Evolutionary conservation across 352 stramenopile species (phyloP).

Genomic region (Pelagophyceae sp.): DNA sequence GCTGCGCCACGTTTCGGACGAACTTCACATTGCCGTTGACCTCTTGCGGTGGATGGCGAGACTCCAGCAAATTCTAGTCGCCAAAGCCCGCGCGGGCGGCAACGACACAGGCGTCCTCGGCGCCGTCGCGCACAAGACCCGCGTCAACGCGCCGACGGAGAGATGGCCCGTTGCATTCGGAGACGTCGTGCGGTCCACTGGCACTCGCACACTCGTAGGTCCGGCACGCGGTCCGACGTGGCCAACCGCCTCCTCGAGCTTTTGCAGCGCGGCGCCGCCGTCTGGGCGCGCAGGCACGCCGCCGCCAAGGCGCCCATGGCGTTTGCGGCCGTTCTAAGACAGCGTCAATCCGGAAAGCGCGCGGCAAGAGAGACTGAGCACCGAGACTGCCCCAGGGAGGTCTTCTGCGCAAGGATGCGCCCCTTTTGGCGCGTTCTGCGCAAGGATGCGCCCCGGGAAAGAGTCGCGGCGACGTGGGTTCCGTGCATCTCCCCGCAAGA

Average conservation of each 20-base stretch:
- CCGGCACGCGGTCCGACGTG: slow-evolving; percentile 9
- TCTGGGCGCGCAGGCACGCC: background rate
- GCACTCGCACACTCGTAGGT: too few species aligned
- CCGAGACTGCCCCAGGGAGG: too few species aligned
- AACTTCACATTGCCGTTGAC: slow-evolving; percentile 6
- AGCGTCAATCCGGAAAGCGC: too few species aligned
- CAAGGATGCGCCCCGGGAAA: too few species aligned
- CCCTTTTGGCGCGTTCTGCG: too few species aligned
- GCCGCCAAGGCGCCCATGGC: background rate
- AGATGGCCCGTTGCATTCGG: too few species aligned
- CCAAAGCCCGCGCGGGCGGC: background rate
- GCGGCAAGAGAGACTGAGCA: too few species aligned
- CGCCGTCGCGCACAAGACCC: background rate
- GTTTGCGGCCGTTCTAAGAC: too few species aligned
- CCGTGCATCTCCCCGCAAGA: too few species aligned
- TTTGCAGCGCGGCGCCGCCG: background rate
- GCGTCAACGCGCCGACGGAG: background rate
- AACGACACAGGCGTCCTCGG: background rate
- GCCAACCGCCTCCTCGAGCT: slow-evolving; percentile 6
- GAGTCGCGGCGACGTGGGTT: too few species aligned
- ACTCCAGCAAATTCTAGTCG: background rate
- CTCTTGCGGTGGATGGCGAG: background rate
- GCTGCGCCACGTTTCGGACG: background rate
- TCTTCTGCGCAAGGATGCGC: too few species aligned
- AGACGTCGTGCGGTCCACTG: too few species aligned